Conservation (phyloP, 805 yeast species). For the Blastobotrys attinorum region DNA sequence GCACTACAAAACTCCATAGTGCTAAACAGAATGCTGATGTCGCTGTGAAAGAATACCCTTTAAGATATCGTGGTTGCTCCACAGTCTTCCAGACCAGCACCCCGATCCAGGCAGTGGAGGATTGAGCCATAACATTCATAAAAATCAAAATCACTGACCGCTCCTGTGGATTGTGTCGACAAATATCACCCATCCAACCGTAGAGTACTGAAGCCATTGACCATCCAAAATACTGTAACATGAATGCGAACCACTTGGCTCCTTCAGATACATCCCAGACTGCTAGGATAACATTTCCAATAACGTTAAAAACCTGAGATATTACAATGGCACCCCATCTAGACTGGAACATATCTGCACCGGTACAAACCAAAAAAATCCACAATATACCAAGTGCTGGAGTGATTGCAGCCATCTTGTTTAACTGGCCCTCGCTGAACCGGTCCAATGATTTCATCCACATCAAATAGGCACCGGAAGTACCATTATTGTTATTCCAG, state of each 20-base stretch:
- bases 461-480: slow-evolving; percentile 48
- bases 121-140: slow-evolving; percentile 44
- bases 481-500: slow-evolving; percentile 48
- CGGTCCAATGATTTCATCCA: slow-evolving; percentile 50
- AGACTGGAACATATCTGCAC: slow-evolving; percentile 43
- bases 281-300: slow-evolving; percentile 46
- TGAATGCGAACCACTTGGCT: slow-evolving; percentile 56
- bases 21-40: slow-evolving; percentile 10
- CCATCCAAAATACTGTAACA: slow-evolving; percentile 50
- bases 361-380: slow-evolving; percentile 17
- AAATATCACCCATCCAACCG: slow-evolving; percentile 51
- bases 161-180: slow-evolving; percentile 43
- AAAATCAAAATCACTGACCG: slow-evolving; percentile 40
- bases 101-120: slow-evolving; percentile 46
- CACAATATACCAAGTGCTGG: slow-evolving; percentile 52
- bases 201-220: slow-evolving; percentile 53
- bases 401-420: slow-evolving; percentile 46
- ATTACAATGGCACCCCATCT: slow-evolving; percentile 47
- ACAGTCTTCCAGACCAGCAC: slow-evolving; percentile 34
- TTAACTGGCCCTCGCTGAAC: slow-evolving; percentile 38
- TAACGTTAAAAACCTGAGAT: slow-evolving; percentile 45
- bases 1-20: slow-evolving; percentile 30
- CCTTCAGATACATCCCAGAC: slow-evolving; percentile 47
- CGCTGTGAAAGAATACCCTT: slow-evolving; percentile 20
- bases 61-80: slow-evolving; percentile 22